phyloP scores from a whole-genome alignment of 148 eudicot genomes.

The Nepenthes gracilis region DNA sequence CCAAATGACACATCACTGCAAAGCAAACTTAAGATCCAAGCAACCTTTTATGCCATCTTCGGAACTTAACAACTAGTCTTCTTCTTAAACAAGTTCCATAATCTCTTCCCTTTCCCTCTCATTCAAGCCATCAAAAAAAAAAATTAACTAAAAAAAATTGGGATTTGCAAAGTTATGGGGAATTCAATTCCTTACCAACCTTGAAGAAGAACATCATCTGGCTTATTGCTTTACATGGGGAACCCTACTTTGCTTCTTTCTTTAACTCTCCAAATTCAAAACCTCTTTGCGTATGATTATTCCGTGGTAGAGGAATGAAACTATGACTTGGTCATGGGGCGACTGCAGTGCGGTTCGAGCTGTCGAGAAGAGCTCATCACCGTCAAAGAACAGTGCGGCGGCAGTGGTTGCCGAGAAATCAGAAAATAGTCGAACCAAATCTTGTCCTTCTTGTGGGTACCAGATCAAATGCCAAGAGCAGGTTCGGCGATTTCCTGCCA shows the following conservation, averaged over 20 bases:
- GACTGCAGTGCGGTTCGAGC: conserved; percentile 17
- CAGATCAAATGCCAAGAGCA: conserved; percentile 39
- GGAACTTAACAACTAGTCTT: too few species aligned
- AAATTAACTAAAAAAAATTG: not conserved
- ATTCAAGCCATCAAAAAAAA: not conserved
- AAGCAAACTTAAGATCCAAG: too few species aligned
- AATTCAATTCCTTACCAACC: not conserved
- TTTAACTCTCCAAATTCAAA: not conserved
- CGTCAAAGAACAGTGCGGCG: conserved; percentile 4
- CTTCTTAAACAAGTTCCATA: not conserved
- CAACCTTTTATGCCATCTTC: too few species aligned
- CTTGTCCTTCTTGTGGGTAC: conserved; percentile 66
- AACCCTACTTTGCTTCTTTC: not conserved
- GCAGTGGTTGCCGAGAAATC: not conserved
- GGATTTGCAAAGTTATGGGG: not conserved
- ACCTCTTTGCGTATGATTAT: not conserved
- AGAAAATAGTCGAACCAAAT: not conserved
- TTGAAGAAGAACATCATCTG: not conserved
- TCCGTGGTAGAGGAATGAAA: not conserved
- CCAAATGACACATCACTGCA: too few species aligned
- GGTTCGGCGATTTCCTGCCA: conserved; percentile 11
- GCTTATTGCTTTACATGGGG: not conserved
- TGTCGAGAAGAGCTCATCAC: conserved; percentile 9
- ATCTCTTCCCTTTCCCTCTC: not conserved
- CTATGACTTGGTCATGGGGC: conserved; percentile 35